Percentiles rank a stretch among this genome's conserved stretches.
These are phyloP conservation scores for Tagetes erecta DNA, from an alignment of 129 eudicot species.

Conservation along the genomic window DNA sequence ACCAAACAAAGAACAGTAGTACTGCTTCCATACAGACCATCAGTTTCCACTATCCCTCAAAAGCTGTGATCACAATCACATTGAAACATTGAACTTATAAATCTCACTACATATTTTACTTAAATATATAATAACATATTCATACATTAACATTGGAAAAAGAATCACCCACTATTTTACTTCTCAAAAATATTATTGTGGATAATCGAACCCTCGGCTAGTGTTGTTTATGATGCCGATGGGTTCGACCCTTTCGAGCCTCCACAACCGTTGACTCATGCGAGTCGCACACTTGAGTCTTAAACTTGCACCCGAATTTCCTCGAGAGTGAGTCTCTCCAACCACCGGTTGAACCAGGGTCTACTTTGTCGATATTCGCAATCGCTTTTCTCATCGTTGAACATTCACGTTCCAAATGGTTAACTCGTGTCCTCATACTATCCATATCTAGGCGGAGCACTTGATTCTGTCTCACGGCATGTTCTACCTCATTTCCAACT, in stretches of 20 bases:
- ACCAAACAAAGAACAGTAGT: slow-evolving; percentile 33
- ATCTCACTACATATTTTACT: not conserved
- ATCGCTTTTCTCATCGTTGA: slow-evolving; percentile 81
- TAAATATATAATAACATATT: not conserved
- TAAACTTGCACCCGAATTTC: slow-evolving; percentile 86
- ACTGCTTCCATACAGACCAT: slow-evolving; percentile 24
- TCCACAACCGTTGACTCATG: slow-evolving; percentile 66
- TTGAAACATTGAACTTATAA: slow-evolving; percentile 2
- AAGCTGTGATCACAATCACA: slow-evolving; percentile 42
- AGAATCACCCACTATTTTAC: slow-evolving; percentile 12
- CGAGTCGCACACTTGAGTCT: slow-evolving; percentile 96
- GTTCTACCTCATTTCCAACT: slow-evolving; percentile 23
- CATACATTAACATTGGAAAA: slow-evolving; percentile 9
- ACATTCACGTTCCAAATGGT: slow-evolving; percentile 85
- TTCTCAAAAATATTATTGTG: not conserved
- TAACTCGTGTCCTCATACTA: slow-evolving; percentile 88
- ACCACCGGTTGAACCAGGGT: slow-evolving; percentile 21
- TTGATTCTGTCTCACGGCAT: slow-evolving; percentile 77
- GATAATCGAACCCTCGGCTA: not conserved
- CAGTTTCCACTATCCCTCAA: slow-evolving; percentile 49
- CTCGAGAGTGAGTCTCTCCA: slow-evolving; percentile 51
- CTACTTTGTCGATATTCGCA: slow-evolving; percentile 59
- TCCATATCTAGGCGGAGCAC: slow-evolving; percentile 91
- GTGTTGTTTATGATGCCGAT: slow-evolving; percentile 52
- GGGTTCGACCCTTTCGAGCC: slow-evolving; percentile 51